Evolutionary conservation across 192 early-diverging fungal genomes (phyloP), one percentile per base, ranked within the genome.

Genomic region (Gamsiella multidivaricata): DNA sequence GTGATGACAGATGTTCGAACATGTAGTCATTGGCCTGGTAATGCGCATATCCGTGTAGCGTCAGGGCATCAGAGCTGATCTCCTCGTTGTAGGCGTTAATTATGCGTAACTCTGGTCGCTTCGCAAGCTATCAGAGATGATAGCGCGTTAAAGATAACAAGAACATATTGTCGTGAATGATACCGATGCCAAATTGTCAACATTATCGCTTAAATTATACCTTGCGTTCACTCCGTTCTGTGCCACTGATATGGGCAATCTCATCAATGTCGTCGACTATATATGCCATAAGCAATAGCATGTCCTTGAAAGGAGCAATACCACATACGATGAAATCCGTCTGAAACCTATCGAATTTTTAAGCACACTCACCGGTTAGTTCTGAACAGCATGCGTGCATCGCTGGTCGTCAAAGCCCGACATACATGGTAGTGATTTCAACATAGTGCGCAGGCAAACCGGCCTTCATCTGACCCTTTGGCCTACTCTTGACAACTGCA

Each of bases 21-120:
- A 87, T 87, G 75, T 99, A 99, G 70, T 99, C 97, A 70, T 98
- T 97, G 41, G 96, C 91, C 74, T 95, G 93, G 70, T 95, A 94
- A 42, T 93, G 87, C 51, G 90, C 88, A 65, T 88, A 97, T 23
- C 96, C 95, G 63, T 92, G 84, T 12, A 98, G 64, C n/a, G 92
- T 84, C 37, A 99, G 66, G 7, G 92, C 93, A 66, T 99, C 98
- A 50, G 89, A 94, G 8, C 93, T 94, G 51, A 97, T 81, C 59
- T 96, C 92, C 50, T 94, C 91, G 45, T 95, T 94, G 36, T 88
- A 82, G 29, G 86, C 71, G 62, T 91, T 88, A 37, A 98, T 89
- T n/a, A 98, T 88, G 32, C 95, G 94, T 32, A 99, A 65, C 80
- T 98, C 96, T 7, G 97, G 96, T 45, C 92, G 91, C 49, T 88